Base-by-base conservation (phyloP, 306 rosid genomes). In the Prunus campanulata region DNA sequence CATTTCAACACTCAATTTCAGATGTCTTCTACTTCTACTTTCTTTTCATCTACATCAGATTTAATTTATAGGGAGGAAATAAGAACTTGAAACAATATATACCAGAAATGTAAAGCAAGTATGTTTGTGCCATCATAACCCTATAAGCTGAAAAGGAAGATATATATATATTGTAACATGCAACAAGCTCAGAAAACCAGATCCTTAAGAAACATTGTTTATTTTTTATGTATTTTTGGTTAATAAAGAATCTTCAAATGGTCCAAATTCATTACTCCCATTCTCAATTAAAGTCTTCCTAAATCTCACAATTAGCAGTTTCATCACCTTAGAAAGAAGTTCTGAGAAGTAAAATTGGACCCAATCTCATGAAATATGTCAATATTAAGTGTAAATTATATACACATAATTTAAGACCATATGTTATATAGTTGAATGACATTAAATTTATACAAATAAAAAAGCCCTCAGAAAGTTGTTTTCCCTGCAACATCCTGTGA, bases 241-340 rank as follows among this genome's bases (percentile, higher is more conserved):
- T 11, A 35, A 48, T 39, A 7, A 67, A 66, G 27, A 50, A 35
- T 44, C 78, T 39, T 54, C n/a, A 52, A 19, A 72, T 72, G 74
- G 46, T 70, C 24, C 73, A 54, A 56, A 56, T n/a, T 56, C 27
- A 60, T 8, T 32, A 60, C 35, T 60, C 39, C 39, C 13, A 18
- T 27, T 60, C 15, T 25, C 25, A 0, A 60, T 60, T 60, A 15
- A 60, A 56, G 14, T 56, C 42, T 71, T 54, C 73, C 66, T 13
- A 25, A 16, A 5, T 51, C 55, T 74, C 56, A 56, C 16, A 52
- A 24, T 24, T 24, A 60, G 66, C 66, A 25, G 8, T 60, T 4
- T 60, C 66, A 60, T 60, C 35, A 25, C 19, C 9, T 12, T 6
- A 39, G 44, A 48, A 48, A 48, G 15, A 48, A 48, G 15, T 10